Conservation (phyloP, 129 eudicot species). For the Smallanthus sonchifolius region DNA sequence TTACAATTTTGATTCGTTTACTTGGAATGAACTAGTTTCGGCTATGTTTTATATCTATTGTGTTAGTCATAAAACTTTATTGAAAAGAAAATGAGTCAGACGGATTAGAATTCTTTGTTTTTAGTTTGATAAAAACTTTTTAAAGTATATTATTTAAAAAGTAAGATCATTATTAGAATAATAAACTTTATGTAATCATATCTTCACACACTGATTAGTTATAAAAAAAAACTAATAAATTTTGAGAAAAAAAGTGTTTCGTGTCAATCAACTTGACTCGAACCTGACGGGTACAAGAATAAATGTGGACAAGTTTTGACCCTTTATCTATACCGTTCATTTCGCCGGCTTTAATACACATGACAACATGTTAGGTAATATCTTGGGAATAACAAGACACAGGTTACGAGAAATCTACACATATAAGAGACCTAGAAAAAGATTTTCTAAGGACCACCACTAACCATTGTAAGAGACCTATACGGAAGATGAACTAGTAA, state of each 20-base stretch:
- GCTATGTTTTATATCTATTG: no score
- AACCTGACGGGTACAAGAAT: background rate
- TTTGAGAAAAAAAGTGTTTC: background rate
- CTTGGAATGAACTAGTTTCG: no score
- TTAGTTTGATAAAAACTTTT: no score
- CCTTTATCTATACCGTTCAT: background rate
- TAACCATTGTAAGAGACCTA: constrained; percentile 11
- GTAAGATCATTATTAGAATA: background rate
- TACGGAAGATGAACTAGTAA: constrained; percentile 10
- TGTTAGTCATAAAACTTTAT: no score
- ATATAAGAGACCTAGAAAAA: background rate
- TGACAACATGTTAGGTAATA: background rate
- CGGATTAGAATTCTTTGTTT: no score
- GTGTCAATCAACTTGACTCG: no score
- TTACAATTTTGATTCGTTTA: no score
- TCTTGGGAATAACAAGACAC: background rate
- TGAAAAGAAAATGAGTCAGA: no score
- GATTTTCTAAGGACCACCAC: constrained; percentile 1
- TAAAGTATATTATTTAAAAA: no score
- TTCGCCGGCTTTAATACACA: background rate
- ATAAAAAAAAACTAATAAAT: background rate
- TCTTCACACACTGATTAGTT: background rate
- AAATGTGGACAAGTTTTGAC: background rate
- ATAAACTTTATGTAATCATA: background rate
- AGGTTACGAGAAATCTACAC: background rate